A percentile compares a stretch with the other conserved stretches of the same genome.
Conservation (phyloP, 768 basidiomycete species). For the Termitomyces sp. region DNA sequence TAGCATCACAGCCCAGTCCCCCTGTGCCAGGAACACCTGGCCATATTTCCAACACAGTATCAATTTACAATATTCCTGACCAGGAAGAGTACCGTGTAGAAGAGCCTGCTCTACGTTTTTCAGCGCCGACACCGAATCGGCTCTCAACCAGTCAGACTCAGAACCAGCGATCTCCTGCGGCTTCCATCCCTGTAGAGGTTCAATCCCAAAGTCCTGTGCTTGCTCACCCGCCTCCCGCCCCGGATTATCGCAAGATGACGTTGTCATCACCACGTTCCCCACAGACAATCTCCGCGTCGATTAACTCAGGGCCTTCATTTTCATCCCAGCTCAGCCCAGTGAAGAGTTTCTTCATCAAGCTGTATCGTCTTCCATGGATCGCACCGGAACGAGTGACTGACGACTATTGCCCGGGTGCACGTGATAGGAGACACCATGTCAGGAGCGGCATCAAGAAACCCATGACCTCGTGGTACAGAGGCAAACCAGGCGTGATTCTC, state of each 20-base stretch:
- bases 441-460: slow-evolving; percentile 21
- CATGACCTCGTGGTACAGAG: slow-evolving; percentile 32
- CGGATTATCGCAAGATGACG: slow-evolving; percentile 38
- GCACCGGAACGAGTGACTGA: slow-evolving; percentile 40
- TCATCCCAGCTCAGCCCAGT: slow-evolving; percentile 34
- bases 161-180: slow-evolving; percentile 4
- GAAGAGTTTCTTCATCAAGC: slow-evolving; percentile 35
- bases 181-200: slow-evolving; percentile 2
- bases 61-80: slow-evolving; percentile 14
- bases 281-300: slow-evolving; percentile 19
- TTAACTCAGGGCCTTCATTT: slow-evolving; percentile 33
- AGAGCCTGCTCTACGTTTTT: slow-evolving; percentile 7
- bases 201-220: slow-evolving; percentile 26
- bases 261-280: slow-evolving; percentile 19
- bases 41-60: slow-evolving; percentile 13
- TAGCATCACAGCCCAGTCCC: slow-evolving; percentile 12
- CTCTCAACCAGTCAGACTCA: slow-evolving; percentile 7
- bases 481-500: slow-evolving; percentile 19
- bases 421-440: slow-evolving; percentile 10
- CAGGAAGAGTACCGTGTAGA: slow-evolving; percentile 7
- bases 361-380: slow-evolving; percentile 48
- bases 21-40: background rate
- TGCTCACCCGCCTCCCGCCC: slow-evolving; percentile 27
- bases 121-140: slow-evolving; percentile 9
- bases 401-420: slow-evolving; percentile 39